Conservation (phyloP, 306 rosid species). For the Aeschynomene evenia region DNA sequence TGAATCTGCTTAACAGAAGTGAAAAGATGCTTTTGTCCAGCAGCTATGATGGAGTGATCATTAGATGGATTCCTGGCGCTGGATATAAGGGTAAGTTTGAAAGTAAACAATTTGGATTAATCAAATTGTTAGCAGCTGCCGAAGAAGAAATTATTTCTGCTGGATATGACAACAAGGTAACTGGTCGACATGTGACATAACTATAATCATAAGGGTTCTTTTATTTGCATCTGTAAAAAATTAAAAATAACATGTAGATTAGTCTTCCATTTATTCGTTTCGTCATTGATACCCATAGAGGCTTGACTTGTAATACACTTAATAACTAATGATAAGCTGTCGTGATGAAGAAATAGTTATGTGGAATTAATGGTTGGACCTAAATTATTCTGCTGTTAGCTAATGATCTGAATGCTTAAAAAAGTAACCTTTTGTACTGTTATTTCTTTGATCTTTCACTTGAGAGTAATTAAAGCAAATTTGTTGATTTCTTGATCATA, state of each 20-base stretch:
- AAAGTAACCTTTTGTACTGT: background rate
- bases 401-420: background rate
- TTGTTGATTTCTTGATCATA: conserved; percentile 8
- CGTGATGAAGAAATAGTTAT: background rate
- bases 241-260: background rate
- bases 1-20: conserved; percentile 60
- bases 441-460: conserved; percentile 8
- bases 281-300: conserved; percentile 4
- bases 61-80: conserved; percentile 79
- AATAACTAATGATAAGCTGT: background rate
- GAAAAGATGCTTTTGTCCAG: conserved; percentile 77
- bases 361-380: background rate
- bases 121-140: conserved; percentile 73
- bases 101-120: conserved; percentile 71
- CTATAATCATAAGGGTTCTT: background rate
- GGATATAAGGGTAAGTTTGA: conserved; percentile 79
- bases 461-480: background rate
- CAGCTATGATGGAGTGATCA: conserved; percentile 87
- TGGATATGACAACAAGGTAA: conserved; percentile 96
- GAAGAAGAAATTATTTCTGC: conserved; percentile 70
- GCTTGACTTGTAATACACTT: background rate
- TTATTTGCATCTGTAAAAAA: background rate
- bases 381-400: background rate
- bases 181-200: background rate
- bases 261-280: background rate